Conservation (phyloP, 2,329 filamentous ascomycete genomes). For the Hirsutella rhossiliensis region DNA sequence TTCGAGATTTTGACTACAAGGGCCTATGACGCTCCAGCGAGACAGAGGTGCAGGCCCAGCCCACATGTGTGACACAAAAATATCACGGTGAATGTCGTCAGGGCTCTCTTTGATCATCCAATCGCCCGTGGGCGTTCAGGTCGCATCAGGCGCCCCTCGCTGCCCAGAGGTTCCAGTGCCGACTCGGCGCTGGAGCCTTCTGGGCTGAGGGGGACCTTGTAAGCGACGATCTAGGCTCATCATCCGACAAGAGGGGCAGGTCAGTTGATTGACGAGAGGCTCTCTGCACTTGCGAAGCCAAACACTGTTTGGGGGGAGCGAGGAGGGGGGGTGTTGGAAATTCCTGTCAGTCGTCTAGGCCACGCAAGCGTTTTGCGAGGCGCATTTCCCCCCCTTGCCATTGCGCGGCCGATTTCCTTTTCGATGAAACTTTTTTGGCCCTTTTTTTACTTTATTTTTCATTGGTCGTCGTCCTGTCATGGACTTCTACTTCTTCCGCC, state of each 20-base stretch:
- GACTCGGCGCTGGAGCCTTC: constrained; percentile 15
- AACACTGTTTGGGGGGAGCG: background rate
- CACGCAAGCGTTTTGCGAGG: background rate
- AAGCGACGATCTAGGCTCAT: constrained; percentile 28
- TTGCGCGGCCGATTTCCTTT: background rate
- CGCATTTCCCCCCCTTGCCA: background rate
- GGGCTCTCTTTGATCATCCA: constrained; percentile 42
- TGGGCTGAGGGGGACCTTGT: background rate
- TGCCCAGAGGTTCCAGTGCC: background rate
- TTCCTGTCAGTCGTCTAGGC: background rate
- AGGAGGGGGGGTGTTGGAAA: background rate
- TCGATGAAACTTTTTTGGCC: background rate
- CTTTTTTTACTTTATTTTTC: constrained; percentile 3
- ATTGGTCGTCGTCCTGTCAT: background rate
- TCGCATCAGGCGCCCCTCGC: too few species aligned
- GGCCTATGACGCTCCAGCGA: too few species aligned
- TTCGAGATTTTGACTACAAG: too few species aligned
- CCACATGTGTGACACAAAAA: too few species aligned
- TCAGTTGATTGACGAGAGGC: too few species aligned
- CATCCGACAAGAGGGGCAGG: constrained; percentile 26
- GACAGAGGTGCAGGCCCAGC: too few species aligned
- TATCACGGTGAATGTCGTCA: background rate
- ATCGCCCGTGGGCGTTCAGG: constrained; percentile 8
- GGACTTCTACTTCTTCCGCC: constrained; percentile 45
- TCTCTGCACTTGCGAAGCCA: too few species aligned